Evolutionary conservation across 805 yeast genomes (phyloP), one percentile per base, ranked within the genome.

Genomic region (Lipomyces anomalus): DNA sequence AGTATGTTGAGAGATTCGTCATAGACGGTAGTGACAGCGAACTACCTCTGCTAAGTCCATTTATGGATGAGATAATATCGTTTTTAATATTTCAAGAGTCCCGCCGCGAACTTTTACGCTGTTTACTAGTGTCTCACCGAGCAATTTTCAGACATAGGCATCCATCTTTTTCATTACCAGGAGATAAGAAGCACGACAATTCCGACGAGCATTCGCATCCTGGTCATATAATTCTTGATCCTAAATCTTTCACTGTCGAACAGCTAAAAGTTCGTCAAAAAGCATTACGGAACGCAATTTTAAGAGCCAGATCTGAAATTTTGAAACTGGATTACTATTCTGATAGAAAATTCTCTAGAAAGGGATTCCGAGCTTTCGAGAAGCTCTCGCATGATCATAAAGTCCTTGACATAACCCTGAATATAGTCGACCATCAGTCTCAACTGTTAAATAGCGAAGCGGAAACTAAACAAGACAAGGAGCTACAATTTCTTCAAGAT

Each of bases 61-160:
- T 48, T 4, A 50, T 50, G 55, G 44, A 44, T 33, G 38, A 44
- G 26, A 41, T 50, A 5, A 39, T 48, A 13, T 38, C 52, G 6
- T 44, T 32, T 20, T 21, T 50, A 24, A 43, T 48, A 2, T 50
- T 43, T 33, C 55, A 50, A 30, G 54, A 50, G 34, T 50, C 55
- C 13, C 42, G 55, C 11, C 43, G 55, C 6, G 55, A 48, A 29
- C 34, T 50, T 16, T 35, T 50, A 11, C 55, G 55, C 6, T 50
- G 54, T 11, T 23, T 50, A 17, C 30, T 50, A 22, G 22, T 30
- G 16, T 42, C 52, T 11, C 46, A 50, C 28, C 35, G 39, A 32
- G 49, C 47, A 20, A 38, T 48, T 6, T 47, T 47, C 6, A 21
- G 36, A 3, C 46, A 32, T 4, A 9, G 30, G 30, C 30, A 26